Conservation (phyloP, 257 asterid genomes). For the Scutellaria galericulata region DNA sequence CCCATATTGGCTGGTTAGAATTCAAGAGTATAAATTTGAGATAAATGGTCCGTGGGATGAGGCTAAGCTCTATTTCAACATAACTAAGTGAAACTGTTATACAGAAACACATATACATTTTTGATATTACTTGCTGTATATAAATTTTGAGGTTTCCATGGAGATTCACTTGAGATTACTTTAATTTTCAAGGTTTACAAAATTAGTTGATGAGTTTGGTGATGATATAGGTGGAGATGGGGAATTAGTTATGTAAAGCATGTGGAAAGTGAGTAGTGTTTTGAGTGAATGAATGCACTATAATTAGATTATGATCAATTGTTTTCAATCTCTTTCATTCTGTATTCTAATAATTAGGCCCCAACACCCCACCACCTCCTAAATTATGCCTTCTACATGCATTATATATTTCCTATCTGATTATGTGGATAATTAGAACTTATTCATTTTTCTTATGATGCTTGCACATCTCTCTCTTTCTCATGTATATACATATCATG, state of each 20-base stretch:
- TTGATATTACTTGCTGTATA: neutral
- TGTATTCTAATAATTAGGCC: conserved; percentile 8
- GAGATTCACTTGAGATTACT: neutral
- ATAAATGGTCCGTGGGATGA: conserved; percentile 98
- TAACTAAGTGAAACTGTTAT: conserved; percentile 54
- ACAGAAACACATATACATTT: neutral
- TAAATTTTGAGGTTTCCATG: neutral
- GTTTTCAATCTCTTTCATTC: conserved; percentile 34
- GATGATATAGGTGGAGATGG: neutral
- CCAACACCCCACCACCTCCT: neutral
- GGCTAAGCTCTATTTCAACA: conserved; percentile 86
- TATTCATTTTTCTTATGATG: too few relatives aligned
- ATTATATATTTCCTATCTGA: too few relatives aligned
- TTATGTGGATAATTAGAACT: too few relatives aligned
- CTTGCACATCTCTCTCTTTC: too few relatives aligned
- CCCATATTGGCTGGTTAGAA: conserved; percentile 90
- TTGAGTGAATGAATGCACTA: neutral
- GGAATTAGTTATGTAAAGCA: neutral
- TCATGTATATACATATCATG: too few relatives aligned
- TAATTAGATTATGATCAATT: neutral
- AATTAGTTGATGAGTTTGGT: neutral
- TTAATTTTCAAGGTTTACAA: neutral
- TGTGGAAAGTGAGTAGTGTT: neutral
- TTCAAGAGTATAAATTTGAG: conserved; percentile 92
- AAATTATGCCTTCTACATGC: too few relatives aligned